phyloP scores from a whole-genome alignment of 768 basidiomycete genomes.

The Scleroderma bovista region DNA sequence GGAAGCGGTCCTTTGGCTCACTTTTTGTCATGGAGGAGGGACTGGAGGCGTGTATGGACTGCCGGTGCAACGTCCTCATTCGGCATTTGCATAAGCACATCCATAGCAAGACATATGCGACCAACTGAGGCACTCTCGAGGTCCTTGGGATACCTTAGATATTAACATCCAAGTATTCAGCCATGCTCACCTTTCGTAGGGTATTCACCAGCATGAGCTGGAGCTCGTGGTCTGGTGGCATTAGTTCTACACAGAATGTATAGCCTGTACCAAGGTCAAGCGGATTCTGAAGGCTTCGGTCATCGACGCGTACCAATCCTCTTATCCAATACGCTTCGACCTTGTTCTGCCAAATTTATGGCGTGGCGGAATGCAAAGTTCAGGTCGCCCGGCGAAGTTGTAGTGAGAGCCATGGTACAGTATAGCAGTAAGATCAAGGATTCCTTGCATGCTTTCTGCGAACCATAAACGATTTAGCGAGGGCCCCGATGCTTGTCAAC shows the following conservation, averaged over 20 bases:
- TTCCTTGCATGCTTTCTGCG: conserved; percentile 61
- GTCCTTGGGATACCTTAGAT: conserved; percentile 45
- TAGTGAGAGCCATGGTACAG: conserved; percentile 49
- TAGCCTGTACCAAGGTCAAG: conserved; percentile 48
- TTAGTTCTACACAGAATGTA: conserved; percentile 68
- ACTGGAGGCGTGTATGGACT: conserved; percentile 56
- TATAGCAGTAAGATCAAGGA: conserved; percentile 65
- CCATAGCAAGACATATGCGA: conserved; percentile 67
- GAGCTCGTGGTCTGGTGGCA: conserved; percentile 64
- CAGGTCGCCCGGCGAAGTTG: conserved; percentile 40
- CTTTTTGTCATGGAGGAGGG: conserved; percentile 69
- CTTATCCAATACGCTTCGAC: conserved; percentile 54
- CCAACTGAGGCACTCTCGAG: conserved; percentile 52
- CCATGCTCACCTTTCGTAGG: conserved; percentile 58
- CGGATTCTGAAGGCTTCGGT: not conserved
- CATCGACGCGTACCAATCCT: conserved; percentile 47
- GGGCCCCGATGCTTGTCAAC: not conserved
- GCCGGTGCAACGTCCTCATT: conserved; percentile 72
- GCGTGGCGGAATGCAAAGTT: conserved; percentile 75
- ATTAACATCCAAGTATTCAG: not conserved
- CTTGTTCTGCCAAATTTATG: conserved; percentile 69
- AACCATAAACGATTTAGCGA: not conserved
- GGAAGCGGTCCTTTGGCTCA: conserved; percentile 40
- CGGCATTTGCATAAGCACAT: conserved; percentile 56
- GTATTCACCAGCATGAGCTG: conserved; percentile 85